These are phyloP conservation scores for Fusarium sp. DNA, from an alignment of 2,329 filamentous ascomycete species.

Conservation along the genomic window DNA sequence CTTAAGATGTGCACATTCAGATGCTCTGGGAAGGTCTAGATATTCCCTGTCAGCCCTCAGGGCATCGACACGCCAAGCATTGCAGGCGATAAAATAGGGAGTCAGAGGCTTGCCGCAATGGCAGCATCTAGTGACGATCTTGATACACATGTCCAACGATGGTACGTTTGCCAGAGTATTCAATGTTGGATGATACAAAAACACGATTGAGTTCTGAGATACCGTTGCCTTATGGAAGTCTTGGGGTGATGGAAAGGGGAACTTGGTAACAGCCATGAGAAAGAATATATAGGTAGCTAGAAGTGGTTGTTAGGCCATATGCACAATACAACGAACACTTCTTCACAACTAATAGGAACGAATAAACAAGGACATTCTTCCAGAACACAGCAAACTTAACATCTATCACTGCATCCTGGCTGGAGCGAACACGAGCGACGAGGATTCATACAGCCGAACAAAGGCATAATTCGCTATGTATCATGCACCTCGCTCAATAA, in stretches of 20 bases:
- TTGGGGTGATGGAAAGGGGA: background rate
- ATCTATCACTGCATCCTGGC: background rate
- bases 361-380: background rate
- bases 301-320: background rate
- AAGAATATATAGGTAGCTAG: background rate
- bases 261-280: background rate
- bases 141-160: constrained; percentile 18
- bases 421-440: background rate
- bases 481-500: background rate
- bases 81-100: constrained; percentile 13
- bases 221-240: background rate
- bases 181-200: too few relatives aligned
- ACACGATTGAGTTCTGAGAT: background rate
- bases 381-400: background rate
- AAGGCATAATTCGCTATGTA: background rate
- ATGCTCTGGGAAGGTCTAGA: background rate
- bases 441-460: constrained; percentile 5
- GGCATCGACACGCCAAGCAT: constrained; percentile 1
- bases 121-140: constrained; percentile 19
- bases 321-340: background rate
- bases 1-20: background rate
- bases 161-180: background rate
- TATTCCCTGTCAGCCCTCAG: background rate
- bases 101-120: constrained; percentile 26
- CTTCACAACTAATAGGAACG: background rate